Evolutionary conservation across 176 grass and related monocot species (phyloP), one percentile per base, ranked within the genome.

Genomic region (Bolboschoenus planiculmis): DNA sequence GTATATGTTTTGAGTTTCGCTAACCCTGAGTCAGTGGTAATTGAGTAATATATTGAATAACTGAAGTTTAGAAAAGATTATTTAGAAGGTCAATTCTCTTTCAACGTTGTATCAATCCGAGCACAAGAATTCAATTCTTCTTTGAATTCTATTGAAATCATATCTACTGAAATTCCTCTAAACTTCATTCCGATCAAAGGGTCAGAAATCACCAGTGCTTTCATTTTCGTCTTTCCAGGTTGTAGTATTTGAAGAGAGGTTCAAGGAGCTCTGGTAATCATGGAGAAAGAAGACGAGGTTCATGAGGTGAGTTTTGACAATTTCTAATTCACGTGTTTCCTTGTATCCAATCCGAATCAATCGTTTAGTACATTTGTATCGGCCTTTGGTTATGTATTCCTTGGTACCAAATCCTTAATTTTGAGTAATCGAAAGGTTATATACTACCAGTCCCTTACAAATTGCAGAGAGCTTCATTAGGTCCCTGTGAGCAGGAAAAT

Each of bases 211-310:
- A 5, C 3, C 16, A 5, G 1, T 18, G 14, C 14, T 55, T 55
- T 56, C 54, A 16, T n/a, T 56, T 56, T 16, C 2, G 48, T 51
- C 2, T 18, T 51, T 51, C 48, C 14, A 16, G 48, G 46, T 48
- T 48, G 10, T 48, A 48, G n/a, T n/a, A 13, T 55, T n/a, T 55
- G 15, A 55, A 75, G 39, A 75, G 33, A 71, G 39, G 23, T 44
- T 50, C 4, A 50, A 43, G 42, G 75, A 56, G 26, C 3, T 16
- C 23, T 16, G 26, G 26, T 20, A 56, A 23, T 57, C 48, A 81
- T 81, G 78, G 78, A 81, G 78, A 81, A 81, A 18, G 78, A 59
- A 81, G 78, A 81, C 21, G 78, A 44, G 55, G 78, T 81, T 35
- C 78, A 56, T 46, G 78, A 81, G 54, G 78, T 81, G 34, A 57